Percentiles rank a stretch among this genome's conserved stretches.
Conservation (phyloP, 192 early-diverging fungal genomes). For the Chytriomyces confervae region DNA sequence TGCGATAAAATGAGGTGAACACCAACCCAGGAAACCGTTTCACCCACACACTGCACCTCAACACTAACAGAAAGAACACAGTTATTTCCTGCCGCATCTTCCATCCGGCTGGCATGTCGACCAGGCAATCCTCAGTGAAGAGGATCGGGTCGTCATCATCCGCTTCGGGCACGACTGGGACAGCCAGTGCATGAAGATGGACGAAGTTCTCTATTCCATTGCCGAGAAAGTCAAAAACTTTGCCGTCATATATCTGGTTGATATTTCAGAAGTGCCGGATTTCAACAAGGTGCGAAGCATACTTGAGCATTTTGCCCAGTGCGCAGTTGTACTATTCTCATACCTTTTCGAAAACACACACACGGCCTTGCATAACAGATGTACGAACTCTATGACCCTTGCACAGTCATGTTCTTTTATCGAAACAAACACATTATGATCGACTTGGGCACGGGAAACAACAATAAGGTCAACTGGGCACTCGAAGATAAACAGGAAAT, state of each 20-base stretch:
- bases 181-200: conserved; percentile 95
- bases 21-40: too few species aligned
- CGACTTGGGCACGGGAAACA: conserved; percentile 98
- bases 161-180: conserved; percentile 99
- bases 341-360: neutral
- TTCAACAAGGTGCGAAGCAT: conserved; percentile 65
- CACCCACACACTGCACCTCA: too few species aligned
- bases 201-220: conserved; percentile 91
- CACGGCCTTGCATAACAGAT: conserved; percentile 59
- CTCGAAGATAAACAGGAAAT: conserved; percentile 94
- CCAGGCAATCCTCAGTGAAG: conserved; percentile 97
- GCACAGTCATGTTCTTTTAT: conserved; percentile 95
- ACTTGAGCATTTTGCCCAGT: neutral
- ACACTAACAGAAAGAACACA: neutral
- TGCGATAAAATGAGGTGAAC: too few species aligned
- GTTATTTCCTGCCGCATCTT: conserved; percentile 64
- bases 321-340: neutral
- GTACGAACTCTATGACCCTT: conserved; percentile 99
- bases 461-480: conserved; percentile 99
- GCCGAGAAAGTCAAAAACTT: conserved; percentile 98
- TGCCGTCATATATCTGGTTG: conserved; percentile 95
- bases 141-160: conserved; percentile 95
- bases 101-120: conserved; percentile 92
- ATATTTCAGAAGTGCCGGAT: conserved; percentile 92
- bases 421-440: conserved; percentile 98